These are phyloP conservation scores for Dalechampia spathulata DNA, from an alignment of 441 rosid genomes.

Conservation along the genomic window DNA sequence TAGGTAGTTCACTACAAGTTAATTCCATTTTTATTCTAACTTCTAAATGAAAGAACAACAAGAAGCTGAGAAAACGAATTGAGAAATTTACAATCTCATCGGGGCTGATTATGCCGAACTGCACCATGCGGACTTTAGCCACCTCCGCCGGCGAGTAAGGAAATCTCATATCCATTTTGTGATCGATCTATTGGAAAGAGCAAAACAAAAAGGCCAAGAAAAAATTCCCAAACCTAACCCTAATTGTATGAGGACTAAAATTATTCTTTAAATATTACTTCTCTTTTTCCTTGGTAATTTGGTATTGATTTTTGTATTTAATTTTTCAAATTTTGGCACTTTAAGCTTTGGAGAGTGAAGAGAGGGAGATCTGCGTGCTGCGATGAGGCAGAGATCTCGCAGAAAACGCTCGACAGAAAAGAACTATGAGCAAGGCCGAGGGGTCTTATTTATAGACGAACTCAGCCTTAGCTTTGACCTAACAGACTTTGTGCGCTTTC, in stretches of 20 bases:
- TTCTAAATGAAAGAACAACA: neutral
- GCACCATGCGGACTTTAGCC: slow-evolving; percentile 76
- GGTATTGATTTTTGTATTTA: too few species aligned
- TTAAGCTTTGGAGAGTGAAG: neutral
- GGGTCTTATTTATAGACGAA: slow-evolving; percentile 8
- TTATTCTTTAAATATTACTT: too few species aligned
- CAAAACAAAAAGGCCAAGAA: neutral
- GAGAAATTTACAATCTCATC: slow-evolving; percentile 50
- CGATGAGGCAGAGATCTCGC: neutral
- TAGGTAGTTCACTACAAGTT: neutral
- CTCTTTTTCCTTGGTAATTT: too few species aligned
- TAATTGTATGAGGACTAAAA: slow-evolving; percentile 15
- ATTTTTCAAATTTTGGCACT: neutral
- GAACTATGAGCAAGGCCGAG: neutral
- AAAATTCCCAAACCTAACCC: slow-evolving; percentile 9
- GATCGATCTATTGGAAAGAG: slow-evolving; percentile 1
- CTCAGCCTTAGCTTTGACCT: neutral
- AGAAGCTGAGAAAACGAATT: neutral
- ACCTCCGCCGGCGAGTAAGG: slow-evolving; percentile 97
- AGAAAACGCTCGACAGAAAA: neutral
- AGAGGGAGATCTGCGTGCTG: neutral
- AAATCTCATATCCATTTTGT: slow-evolving; percentile 76
- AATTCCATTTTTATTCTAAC: neutral
- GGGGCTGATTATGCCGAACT: slow-evolving; percentile 71
- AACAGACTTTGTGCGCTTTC: neutral